These are phyloP conservation scores for Mikania micrantha DNA, from an alignment of 129 eudicot genomes.

Conservation along the genomic window DNA sequence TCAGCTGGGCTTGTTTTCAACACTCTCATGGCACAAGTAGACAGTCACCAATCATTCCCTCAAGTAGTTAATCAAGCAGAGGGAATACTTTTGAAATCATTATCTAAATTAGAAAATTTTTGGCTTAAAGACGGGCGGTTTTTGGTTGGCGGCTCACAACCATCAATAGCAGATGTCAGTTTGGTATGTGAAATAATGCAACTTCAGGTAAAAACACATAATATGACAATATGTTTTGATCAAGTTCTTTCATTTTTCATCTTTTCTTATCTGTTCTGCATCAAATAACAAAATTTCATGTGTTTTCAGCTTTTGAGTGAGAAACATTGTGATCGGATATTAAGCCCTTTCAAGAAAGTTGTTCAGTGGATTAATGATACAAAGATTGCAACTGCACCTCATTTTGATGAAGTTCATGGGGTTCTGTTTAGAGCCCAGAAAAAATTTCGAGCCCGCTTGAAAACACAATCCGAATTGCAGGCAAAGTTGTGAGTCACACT, in stretches of 20 bases:
- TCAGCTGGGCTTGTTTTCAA: slow-evolving; percentile 44
- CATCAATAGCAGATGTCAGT: slow-evolving; percentile 84
- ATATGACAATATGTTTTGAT: neutral
- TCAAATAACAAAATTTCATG: neutral
- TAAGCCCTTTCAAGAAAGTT: slow-evolving; percentile 70
- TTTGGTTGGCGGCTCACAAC: slow-evolving; percentile 58
- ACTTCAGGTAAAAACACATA: slow-evolving; percentile 49
- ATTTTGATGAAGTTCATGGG: slow-evolving; percentile 64
- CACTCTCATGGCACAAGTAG: slow-evolving; percentile 28
- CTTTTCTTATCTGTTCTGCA: neutral
- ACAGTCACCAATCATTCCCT: slow-evolving; percentile 36
- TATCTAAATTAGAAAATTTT: slow-evolving; percentile 46
- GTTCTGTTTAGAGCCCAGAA: slow-evolving; percentile 30
- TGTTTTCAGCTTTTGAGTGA: slow-evolving; percentile 40
- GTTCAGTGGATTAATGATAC: slow-evolving; percentile 66
- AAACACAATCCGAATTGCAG: slow-evolving; percentile 5
- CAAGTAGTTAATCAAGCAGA: slow-evolving; percentile 57
- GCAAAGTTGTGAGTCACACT: slow-evolving; percentile 32
- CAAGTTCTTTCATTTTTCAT: slow-evolving; percentile 1
- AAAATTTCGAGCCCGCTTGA: slow-evolving; percentile 31
- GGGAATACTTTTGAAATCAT: slow-evolving; percentile 40
- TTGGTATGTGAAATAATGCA: slow-evolving; percentile 85
- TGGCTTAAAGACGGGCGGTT: slow-evolving; percentile 75
- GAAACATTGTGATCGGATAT: slow-evolving; percentile 39
- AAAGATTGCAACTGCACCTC: slow-evolving; percentile 57